Percentiles rank a stretch among this genome's conserved stretches.
phyloP scores from a whole-genome alignment of 768 basidiomycete genomes.

The Auricularia sp. region DNA sequence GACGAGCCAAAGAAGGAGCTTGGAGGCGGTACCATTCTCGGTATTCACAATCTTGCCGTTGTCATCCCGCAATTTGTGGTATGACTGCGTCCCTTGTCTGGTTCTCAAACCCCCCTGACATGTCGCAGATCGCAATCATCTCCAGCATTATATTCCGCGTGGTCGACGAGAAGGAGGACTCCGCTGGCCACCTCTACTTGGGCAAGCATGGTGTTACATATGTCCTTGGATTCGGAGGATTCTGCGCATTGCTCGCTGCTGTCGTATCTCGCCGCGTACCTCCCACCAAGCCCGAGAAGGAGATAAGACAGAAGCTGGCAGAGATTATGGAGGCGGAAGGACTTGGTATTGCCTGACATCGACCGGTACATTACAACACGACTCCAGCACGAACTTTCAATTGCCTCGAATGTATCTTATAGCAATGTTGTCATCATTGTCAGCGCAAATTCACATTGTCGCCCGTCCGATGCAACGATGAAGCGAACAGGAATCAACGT shows the following conservation, averaged over 20 bases:
- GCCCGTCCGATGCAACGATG: conserved; percentile 31
- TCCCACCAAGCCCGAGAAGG: conserved; percentile 83
- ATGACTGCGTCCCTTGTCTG: conserved; percentile 4
- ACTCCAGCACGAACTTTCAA: neutral
- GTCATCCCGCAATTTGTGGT: conserved; percentile 93
- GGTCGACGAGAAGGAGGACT: conserved; percentile 51
- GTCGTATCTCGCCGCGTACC: conserved; percentile 71
- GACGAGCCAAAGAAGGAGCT: conserved; percentile 35
- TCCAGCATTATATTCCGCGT: conserved; percentile 77
- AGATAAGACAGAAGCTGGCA: conserved; percentile 72
- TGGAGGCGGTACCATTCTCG: conserved; percentile 84
- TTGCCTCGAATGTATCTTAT: neutral
- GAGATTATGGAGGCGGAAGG: conserved; percentile 68
- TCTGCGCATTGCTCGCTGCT: conserved; percentile 76
- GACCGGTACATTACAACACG: neutral
- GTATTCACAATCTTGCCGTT: conserved; percentile 91
- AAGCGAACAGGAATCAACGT: conserved; percentile 43
- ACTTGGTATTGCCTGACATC: neutral
- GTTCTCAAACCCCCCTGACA: neutral
- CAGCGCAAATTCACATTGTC: conserved; percentile 49
- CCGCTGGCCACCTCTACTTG: conserved; percentile 33
- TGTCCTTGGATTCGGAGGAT: conserved; percentile 86
- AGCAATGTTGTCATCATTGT: conserved; percentile 26
- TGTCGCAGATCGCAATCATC: conserved; percentile 63
- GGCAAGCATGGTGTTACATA: conserved; percentile 89